Conservation (phyloP, 257 asterid genomes). For the Phtheirospermum japonicum region DNA sequence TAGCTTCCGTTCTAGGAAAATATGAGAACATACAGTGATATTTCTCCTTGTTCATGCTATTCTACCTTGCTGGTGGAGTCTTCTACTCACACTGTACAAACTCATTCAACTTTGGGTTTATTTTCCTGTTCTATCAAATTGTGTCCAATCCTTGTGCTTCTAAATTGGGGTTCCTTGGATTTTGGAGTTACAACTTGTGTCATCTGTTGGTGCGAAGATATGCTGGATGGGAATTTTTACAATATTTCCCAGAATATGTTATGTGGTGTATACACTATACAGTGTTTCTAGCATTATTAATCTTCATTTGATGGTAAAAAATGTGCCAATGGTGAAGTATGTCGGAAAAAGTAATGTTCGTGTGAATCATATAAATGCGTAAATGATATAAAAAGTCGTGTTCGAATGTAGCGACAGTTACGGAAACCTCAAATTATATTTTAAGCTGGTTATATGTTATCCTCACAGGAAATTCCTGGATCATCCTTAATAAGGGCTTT, state of each 20-base stretch:
- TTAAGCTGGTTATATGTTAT: constrained; percentile 23
- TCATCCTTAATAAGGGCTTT: constrained; percentile 49
- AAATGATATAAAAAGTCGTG: background rate
- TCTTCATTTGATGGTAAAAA: background rate
- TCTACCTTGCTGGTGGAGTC: constrained; percentile 3
- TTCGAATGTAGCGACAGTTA: constrained; percentile 16
- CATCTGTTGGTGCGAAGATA: background rate
- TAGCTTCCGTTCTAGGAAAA: constrained; percentile 8
- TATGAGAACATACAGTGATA: constrained; percentile 9
- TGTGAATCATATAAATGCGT: too few relatives aligned
- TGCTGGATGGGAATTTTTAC: constrained; percentile 13
- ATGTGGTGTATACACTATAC: constrained; percentile 5
- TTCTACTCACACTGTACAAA: constrained; percentile 8
- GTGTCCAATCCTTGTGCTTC: constrained; percentile 21
- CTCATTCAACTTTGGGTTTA: constrained; percentile 1
- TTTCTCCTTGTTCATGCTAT: background rate
- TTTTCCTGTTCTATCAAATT: constrained; percentile 13
- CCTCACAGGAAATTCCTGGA: constrained; percentile 70
- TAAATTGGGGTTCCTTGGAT: constrained; percentile 9
- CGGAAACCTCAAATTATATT: constrained; percentile 13
- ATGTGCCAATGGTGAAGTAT: background rate
- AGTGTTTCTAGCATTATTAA: background rate
- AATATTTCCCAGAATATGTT: background rate
- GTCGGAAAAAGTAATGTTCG: too few relatives aligned
- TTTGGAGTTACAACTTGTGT: constrained; percentile 5